Conservation (phyloP, 495 filamentous ascomycete genomes). For the Hyaloscypha bicolor region DNA sequence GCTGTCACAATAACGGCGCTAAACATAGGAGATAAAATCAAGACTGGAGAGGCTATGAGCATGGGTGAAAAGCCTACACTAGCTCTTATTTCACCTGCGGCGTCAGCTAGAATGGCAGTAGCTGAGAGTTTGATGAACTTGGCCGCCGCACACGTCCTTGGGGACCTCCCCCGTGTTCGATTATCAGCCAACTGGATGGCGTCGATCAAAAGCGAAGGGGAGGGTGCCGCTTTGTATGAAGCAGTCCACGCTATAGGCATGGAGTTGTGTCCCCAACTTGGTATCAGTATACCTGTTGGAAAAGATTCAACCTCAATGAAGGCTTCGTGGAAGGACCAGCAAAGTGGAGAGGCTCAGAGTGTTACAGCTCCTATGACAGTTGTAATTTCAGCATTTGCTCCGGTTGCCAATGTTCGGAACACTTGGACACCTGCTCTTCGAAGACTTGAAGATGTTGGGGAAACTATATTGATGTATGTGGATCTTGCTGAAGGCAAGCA, state of each 20-base stretch:
- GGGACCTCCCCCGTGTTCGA: slow-evolving; percentile 74
- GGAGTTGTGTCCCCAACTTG: slow-evolving; percentile 78
- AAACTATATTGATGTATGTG: slow-evolving; percentile 87
- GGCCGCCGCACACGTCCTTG: slow-evolving; percentile 80
- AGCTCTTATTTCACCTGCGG: slow-evolving; percentile 86
- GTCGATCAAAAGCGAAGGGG: slow-evolving; percentile 87
- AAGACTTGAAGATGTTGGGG: slow-evolving; percentile 82
- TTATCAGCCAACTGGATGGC: slow-evolving; percentile 99
- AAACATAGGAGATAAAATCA: slow-evolving; percentile 56
- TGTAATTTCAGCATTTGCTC: slow-evolving; percentile 86
- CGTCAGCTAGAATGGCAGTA: slow-evolving; percentile 96
- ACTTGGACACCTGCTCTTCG: slow-evolving; percentile 94
- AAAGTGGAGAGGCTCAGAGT: slow-evolving; percentile 69
- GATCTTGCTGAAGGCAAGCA: slow-evolving; percentile 79
- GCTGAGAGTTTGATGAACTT: slow-evolving; percentile 93
- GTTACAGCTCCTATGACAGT: slow-evolving; percentile 91
- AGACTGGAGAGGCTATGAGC: slow-evolving; percentile 91
- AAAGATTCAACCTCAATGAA: slow-evolving; percentile 99
- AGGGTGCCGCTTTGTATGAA: slow-evolving; percentile 92
- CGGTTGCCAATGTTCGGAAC: slow-evolving; percentile 74
- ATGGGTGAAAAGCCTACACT: slow-evolving; percentile 94
- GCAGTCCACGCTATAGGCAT: slow-evolving; percentile 91
- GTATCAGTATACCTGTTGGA: slow-evolving; percentile 91
- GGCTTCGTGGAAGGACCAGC: slow-evolving; percentile 85
- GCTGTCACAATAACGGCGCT: slow-evolving; percentile 88